Percentiles rank a stretch among this genome's conserved stretches.
phyloP scores from a whole-genome alignment of 441 rosid genomes.

The Raphanus hybrid region DNA sequence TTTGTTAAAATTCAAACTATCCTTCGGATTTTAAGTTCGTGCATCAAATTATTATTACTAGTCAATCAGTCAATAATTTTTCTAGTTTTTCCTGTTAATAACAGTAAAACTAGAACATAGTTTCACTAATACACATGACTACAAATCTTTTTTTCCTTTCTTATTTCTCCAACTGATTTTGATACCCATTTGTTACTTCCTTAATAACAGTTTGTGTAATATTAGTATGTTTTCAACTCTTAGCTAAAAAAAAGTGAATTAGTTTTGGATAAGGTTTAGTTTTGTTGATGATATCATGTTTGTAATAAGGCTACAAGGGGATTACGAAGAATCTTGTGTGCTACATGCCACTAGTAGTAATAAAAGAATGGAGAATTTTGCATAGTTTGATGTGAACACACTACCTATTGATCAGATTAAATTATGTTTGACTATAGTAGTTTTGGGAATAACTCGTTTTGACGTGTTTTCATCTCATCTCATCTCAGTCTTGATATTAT shows the following conservation, averaged over 20 bases:
- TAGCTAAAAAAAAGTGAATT: not conserved
- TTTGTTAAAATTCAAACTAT: conserved; percentile 3
- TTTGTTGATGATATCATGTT: conserved; percentile 8
- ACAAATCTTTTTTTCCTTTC: not conserved
- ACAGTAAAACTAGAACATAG: not conserved
- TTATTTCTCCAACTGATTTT: not conserved
- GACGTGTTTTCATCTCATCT: conserved; percentile 12
- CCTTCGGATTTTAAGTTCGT: not conserved
- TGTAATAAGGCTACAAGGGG: not conserved
- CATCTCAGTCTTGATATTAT: not conserved
- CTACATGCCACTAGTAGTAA: conserved; percentile 3
- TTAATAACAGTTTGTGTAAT: not conserved
- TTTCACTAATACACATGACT: not conserved
- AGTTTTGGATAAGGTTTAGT: conserved; percentile 14
- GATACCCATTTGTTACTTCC: not conserved
- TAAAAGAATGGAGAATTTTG: not conserved
- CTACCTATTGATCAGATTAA: not conserved
- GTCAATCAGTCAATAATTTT: not conserved
- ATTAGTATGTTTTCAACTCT: not conserved
- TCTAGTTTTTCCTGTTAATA: not conserved
- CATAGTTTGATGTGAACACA: conserved; percentile 29
- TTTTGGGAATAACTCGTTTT: not conserved
- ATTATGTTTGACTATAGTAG: not conserved
- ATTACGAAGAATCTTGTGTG: conserved; percentile 25
- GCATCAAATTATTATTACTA: not conserved